Conservation (phyloP, 306 rosid genomes). For the Oemleria cerasiformis region DNA sequence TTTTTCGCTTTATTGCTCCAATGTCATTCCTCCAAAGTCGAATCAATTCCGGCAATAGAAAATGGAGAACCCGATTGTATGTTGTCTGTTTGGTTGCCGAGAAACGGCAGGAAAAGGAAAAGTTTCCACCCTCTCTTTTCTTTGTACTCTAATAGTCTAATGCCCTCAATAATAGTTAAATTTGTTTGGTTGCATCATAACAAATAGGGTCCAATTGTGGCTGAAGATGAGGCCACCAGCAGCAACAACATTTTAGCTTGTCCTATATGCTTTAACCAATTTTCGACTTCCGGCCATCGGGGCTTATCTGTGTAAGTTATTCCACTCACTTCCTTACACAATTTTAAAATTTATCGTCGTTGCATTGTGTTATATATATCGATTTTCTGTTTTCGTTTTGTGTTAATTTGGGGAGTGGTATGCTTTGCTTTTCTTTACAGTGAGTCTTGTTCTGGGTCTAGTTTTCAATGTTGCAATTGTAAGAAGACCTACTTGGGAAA, state of each 20-base stretch:
- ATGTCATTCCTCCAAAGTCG: neutral
- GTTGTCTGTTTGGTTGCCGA: neutral
- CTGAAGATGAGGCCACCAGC: slow-evolving; percentile 39
- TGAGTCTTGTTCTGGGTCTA: slow-evolving; percentile 49
- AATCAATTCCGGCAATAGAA: neutral
- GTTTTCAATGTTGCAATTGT: slow-evolving; percentile 70
- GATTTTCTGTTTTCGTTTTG: neutral
- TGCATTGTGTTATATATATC: neutral
- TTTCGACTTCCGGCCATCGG: slow-evolving; percentile 35
- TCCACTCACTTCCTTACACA: no score
- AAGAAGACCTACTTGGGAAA: slow-evolving; percentile 64
- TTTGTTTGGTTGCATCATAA: neutral
- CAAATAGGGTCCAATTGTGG: slow-evolving; percentile 38
- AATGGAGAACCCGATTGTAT: neutral
- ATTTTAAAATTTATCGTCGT: neutral
- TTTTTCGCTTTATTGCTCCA: neutral
- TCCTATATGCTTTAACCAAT: slow-evolving; percentile 63
- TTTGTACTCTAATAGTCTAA: no score
- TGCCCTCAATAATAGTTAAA: neutral
- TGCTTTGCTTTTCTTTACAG: slow-evolving; percentile 29
- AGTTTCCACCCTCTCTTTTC: neutral
- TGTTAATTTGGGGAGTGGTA: neutral
- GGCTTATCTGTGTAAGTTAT: slow-evolving; percentile 56
- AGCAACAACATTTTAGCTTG: slow-evolving; percentile 61
- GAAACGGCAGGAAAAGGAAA: neutral